Conservation (phyloP, 2,329 filamentous ascomycete genomes). For the Aspergillus proliferans region DNA sequence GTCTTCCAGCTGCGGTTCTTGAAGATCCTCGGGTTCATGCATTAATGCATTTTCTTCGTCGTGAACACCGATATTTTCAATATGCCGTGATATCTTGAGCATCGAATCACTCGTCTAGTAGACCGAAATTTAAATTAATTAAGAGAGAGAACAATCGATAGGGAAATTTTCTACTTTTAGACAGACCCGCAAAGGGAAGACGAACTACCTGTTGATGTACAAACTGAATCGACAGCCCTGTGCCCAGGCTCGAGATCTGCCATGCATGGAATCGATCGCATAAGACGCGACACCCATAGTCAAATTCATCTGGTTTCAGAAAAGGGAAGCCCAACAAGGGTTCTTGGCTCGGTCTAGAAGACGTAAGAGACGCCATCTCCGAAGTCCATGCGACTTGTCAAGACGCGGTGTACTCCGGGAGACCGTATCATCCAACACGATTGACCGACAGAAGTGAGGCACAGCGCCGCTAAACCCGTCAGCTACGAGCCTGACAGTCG, state of each 20-base stretch:
- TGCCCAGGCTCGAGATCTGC: constrained; percentile 50
- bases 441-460: constrained; percentile 6
- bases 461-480: neutral
- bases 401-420: constrained; percentile 11
- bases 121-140: constrained; percentile 2
- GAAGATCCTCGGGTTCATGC: constrained; percentile 7
- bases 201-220: constrained; percentile 24
- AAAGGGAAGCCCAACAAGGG: constrained; percentile 49
- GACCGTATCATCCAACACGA: neutral
- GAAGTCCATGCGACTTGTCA: constrained; percentile 10
- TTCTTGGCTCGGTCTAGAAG: neutral
- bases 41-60: constrained; percentile 7
- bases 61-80: constrained; percentile 9
- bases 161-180: neutral
- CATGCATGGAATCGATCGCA: constrained; percentile 45
- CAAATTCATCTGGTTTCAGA: constrained; percentile 57
- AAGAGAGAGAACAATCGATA: neutral
- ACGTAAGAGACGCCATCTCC: constrained; percentile 1
- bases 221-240: constrained; percentile 32
- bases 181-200: neutral
- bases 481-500: constrained; percentile 1
- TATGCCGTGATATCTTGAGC: constrained; percentile 24
- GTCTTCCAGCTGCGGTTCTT: constrained; percentile 19
- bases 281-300: constrained; percentile 58
- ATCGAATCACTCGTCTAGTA: constrained; percentile 20